Conservation (phyloP, 1,139 yeast species). For the Hemisphaericaspora xylanilytica region DNA sequence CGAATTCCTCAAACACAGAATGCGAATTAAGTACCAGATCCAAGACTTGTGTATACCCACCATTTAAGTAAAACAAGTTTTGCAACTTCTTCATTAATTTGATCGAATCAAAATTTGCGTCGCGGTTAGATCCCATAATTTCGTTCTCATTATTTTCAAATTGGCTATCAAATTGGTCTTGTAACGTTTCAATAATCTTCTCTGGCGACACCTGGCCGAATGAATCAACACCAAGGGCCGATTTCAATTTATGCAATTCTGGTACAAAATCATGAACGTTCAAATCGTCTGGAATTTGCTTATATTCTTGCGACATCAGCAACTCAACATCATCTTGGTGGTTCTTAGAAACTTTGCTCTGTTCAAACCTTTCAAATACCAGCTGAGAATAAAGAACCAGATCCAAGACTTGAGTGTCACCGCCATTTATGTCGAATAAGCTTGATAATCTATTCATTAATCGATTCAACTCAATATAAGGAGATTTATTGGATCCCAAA, state of each 20-base stretch:
- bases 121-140: conserved; percentile 17
- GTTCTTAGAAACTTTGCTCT: conserved; percentile 9
- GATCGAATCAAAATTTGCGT: conserved; percentile 14
- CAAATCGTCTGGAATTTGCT: conserved; percentile 39
- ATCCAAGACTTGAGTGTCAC: conserved; percentile 22
- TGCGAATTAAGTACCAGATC: conserved; percentile 35
- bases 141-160: conserved; percentile 12
- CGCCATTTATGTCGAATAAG: conserved; percentile 30
- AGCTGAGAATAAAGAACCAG: conserved; percentile 10
- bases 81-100: conserved; percentile 14
- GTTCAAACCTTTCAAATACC: conserved; percentile 10
- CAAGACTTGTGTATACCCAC: conserved; percentile 30
- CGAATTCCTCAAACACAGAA: conserved; percentile 20
- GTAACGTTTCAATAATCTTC: conserved; percentile 19
- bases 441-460: conserved; percentile 20
- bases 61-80: conserved; percentile 27
- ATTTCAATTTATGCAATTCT: conserved; percentile 26
- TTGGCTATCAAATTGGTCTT: conserved; percentile 20
- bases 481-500: conserved; percentile 19
- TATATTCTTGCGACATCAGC: conserved; percentile 18
- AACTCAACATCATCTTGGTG: not conserved
- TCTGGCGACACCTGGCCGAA: conserved; percentile 8
- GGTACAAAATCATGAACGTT: conserved; percentile 27
- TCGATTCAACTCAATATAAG: conserved; percentile 21
- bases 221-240: conserved; percentile 15